phyloP scores from a whole-genome alignment of 1,284 basidiomycete species.

The Testicularia cyperi region DNA sequence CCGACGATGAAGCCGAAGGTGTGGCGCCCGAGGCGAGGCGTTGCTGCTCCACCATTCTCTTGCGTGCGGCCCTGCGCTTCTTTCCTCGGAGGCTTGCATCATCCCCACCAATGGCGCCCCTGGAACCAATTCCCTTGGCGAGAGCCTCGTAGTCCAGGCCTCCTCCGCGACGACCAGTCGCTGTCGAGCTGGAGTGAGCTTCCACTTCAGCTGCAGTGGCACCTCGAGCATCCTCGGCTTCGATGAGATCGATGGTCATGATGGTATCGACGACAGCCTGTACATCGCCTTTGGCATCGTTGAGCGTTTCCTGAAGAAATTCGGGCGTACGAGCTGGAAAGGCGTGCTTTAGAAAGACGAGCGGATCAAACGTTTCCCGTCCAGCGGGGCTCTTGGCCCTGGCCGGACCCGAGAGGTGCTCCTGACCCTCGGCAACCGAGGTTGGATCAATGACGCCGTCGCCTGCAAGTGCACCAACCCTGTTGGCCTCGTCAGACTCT shows the following conservation, averaged over 20 bases:
- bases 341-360: conserved; percentile 40
- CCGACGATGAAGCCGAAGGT: too few species aligned
- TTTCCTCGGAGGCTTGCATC: conserved; percentile 25
- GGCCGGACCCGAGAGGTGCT: neutral
- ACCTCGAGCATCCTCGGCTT: conserved; percentile 27
- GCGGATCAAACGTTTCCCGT: conserved; percentile 31
- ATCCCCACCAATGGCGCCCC: neutral
- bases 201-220: conserved; percentile 6
- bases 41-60: conserved; percentile 25
- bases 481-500: conserved; percentile 1
- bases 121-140: conserved; percentile 5
- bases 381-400: too few species aligned
- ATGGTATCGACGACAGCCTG: conserved; percentile 44
- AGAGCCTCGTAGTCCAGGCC: conserved; percentile 45
- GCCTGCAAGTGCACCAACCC: conserved; percentile 10
- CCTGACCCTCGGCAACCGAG: neutral
- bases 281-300: conserved; percentile 34
- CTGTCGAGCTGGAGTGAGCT: neutral
- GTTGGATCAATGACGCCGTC: neutral
- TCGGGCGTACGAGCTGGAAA: conserved; percentile 35
- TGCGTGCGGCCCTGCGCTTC: conserved; percentile 31
- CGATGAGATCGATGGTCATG: conserved; percentile 45
- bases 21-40: conserved; percentile 1
- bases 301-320: conserved; percentile 38
- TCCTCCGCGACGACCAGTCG: neutral